Conservation (phyloP, 768 basidiomycete species). For the Termitomyces bulborhizus region DNA sequence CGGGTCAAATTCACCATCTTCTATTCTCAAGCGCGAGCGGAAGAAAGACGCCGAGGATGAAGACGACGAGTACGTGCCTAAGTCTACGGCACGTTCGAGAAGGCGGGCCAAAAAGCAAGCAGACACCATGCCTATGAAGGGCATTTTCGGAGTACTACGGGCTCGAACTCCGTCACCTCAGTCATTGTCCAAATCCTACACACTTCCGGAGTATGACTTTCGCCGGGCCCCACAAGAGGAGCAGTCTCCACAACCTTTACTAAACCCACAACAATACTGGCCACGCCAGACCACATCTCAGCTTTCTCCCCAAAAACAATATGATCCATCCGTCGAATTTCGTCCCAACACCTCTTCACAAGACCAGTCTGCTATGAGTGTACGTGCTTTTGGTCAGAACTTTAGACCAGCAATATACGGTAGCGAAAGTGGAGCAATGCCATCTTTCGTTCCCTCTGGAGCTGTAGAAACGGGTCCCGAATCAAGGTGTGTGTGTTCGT, state of each 20-base stretch:
- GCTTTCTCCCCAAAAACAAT: background rate
- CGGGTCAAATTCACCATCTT: conserved; percentile 23
- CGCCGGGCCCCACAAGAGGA: background rate
- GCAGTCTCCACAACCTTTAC: background rate
- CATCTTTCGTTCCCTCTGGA: background rate
- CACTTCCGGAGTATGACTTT: background rate
- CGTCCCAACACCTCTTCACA: background rate
- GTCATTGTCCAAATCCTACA: background rate
- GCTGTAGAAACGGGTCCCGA: background rate
- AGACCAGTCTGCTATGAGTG: background rate
- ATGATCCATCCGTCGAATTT: background rate
- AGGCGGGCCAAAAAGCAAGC: background rate
- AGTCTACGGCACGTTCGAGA: background rate
- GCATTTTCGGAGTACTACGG: background rate
- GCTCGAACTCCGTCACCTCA: background rate
- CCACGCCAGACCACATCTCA: background rate
- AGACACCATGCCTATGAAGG: background rate
- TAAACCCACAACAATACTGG: conserved; percentile 3
- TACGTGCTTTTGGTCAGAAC: background rate
- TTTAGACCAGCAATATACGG: background rate
- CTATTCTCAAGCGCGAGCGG: conserved; percentile 54
- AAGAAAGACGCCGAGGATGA: conserved; percentile 39
- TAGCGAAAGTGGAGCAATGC: background rate
- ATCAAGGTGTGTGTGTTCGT: background rate
- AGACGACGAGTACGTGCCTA: background rate